phyloP scores from a whole-genome alignment of 495 filamentous ascomycete species.

The Trichoderma virens region DNA sequence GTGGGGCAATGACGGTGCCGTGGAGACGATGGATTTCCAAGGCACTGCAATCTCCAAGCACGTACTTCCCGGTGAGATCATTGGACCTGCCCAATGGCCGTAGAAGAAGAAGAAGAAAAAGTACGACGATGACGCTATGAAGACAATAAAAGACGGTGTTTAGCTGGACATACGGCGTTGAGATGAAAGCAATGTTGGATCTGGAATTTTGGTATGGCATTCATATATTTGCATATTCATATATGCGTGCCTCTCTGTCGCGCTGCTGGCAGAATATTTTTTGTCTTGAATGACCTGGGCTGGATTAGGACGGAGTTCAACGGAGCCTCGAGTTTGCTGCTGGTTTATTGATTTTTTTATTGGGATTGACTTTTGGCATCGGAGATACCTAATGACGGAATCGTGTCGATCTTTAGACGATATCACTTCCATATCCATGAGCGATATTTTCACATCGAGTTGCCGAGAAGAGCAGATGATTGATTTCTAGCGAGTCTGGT shows the following conservation, averaged over 20 bases:
- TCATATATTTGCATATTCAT: background rate
- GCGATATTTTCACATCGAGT: background rate
- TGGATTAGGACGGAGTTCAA: background rate
- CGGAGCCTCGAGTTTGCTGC: background rate
- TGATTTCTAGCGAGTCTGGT: background rate
- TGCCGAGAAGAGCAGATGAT: background rate
- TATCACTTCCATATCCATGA: background rate
- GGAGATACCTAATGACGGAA: background rate
- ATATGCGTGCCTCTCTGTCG: background rate
- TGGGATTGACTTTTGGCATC: background rate
- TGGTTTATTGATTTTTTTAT: background rate
- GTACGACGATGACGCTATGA: background rate
- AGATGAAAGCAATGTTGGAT: background rate
- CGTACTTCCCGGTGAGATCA: conserved; percentile 31
- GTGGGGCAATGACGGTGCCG: conserved; percentile 55
- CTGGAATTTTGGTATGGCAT: background rate
- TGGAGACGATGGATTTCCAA: conserved; percentile 31
- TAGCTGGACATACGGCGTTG: background rate
- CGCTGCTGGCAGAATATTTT: background rate
- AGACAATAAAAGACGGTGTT: background rate
- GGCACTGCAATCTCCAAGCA: conserved; percentile 26
- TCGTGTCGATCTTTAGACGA: background rate
- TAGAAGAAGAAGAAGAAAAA: conserved; percentile 20
- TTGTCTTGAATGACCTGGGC: background rate
- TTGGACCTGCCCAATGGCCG: conserved; percentile 38